A percentile compares a stretch with the other conserved stretches of the same genome.
phyloP scores from a whole-genome alignment of 495 filamentous ascomycete genomes.

The Neurospora sp. region DNA sequence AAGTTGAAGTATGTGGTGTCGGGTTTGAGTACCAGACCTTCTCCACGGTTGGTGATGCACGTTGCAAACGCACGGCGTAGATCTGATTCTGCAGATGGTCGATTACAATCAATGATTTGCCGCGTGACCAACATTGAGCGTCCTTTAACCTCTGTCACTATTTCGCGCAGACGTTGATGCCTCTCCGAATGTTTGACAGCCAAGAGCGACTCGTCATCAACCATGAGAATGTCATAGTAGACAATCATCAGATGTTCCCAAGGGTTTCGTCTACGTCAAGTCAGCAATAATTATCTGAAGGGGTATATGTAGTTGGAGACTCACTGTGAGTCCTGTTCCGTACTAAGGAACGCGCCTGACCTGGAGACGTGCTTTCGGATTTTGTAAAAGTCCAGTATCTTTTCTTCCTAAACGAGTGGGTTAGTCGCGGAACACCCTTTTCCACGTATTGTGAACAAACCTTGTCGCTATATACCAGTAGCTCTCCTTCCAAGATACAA shows the following conservation, averaged over 20 bases:
- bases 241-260: conserved; percentile 77
- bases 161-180: conserved; percentile 44
- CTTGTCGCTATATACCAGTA: conserved; percentile 65
- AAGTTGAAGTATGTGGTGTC: conserved; percentile 69
- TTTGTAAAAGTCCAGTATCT: conserved; percentile 64
- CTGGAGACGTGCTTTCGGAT: conserved; percentile 70
- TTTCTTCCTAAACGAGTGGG: conserved; percentile 23
- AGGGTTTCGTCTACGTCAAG: conserved; percentile 40
- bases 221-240: conserved; percentile 66
- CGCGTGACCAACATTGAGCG: conserved; percentile 52
- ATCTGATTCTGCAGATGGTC: conserved; percentile 27
- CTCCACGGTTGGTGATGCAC: conserved; percentile 54
- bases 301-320: conserved; percentile 10
- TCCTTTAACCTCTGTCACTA: conserved; percentile 48
- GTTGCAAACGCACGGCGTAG: conserved; percentile 55
- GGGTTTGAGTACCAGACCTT: conserved; percentile 76
- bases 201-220: conserved; percentile 60
- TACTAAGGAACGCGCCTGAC: conserved; percentile 61
- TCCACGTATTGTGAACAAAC: conserved; percentile 11
- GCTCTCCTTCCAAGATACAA: conserved; percentile 75
- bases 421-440: not conserved
- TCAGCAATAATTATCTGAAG: not conserved
- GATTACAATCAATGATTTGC: conserved; percentile 52
- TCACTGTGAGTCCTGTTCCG: conserved; percentile 58
- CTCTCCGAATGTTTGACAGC: conserved; percentile 49